These are phyloP conservation scores for Exophiala phaeomuriformis DNA, from an alignment of 2,329 filamentous ascomycete species.

Conservation along the genomic window DNA sequence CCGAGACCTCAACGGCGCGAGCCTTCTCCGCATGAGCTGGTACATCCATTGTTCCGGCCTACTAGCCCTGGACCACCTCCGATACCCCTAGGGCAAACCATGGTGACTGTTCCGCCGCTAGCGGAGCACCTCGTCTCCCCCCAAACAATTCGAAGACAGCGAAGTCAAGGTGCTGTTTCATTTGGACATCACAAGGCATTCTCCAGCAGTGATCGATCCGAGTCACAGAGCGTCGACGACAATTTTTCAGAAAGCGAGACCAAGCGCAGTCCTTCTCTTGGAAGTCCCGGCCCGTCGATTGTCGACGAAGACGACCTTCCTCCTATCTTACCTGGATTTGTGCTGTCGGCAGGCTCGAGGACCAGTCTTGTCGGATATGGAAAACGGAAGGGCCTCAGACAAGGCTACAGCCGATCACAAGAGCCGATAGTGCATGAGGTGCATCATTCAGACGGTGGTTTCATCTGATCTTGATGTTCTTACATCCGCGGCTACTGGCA, in stretches of 20 bases:
- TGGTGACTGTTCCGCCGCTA: conserved; percentile 49
- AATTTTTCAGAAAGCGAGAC: conserved; percentile 15
- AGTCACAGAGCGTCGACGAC: conserved; percentile 17
- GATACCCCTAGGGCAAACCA: conserved; percentile 46
- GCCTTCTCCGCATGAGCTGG: conserved; percentile 42
- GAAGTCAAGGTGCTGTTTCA: conserved; percentile 13
- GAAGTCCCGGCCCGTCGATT: conserved; percentile 28
- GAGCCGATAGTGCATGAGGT: conserved; percentile 11
- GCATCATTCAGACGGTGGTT: conserved; percentile 12
- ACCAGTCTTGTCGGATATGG: conserved; percentile 32
- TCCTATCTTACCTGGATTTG: conserved; percentile 36
- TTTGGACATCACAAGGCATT: conserved; percentile 24
- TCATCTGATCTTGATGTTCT: conserved; percentile 10
- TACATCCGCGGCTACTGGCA: conserved; percentile 19
- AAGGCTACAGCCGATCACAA: conserved; percentile 9
- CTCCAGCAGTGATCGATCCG: conserved; percentile 25
- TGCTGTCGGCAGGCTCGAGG: conserved; percentile 36
- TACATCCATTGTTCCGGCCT: conserved; percentile 52
- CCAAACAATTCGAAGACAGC: conserved; percentile 34
- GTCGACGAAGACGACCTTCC: conserved; percentile 23
- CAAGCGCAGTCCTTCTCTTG: conserved; percentile 13
- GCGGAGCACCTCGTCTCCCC: conserved; percentile 47
- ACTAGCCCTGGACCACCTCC: conserved; percentile 49
- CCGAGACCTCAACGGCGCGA: conserved; percentile 13
- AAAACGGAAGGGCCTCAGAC: conserved; percentile 26